phyloP scores from a whole-genome alignment of 768 basidiomycete genomes.

The Neoboletus brunneissimus region DNA sequence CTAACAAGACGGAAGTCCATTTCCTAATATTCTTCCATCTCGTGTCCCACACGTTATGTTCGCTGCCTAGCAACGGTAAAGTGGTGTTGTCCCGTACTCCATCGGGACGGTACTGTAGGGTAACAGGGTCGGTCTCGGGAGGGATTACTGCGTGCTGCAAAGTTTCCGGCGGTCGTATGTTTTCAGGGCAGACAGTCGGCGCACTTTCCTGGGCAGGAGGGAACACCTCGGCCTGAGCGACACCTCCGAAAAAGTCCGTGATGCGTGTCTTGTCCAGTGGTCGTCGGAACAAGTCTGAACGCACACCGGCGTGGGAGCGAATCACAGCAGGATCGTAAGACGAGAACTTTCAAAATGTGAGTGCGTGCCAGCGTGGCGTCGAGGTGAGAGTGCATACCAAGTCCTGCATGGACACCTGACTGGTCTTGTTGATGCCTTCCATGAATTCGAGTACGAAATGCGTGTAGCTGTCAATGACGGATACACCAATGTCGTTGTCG shows the following conservation, averaged over 20 bases:
- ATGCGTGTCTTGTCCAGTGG: slow-evolving; percentile 60
- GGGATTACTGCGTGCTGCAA: not conserved
- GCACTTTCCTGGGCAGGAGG: slow-evolving; percentile 7
- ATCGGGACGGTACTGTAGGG: not conserved
- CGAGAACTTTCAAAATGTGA: slow-evolving; percentile 59
- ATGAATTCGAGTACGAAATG: slow-evolving; percentile 89
- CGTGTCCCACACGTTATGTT: slow-evolving; percentile 11
- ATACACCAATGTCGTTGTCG: slow-evolving; percentile 91
- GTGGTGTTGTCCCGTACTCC: not conserved
- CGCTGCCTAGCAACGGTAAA: not conserved
- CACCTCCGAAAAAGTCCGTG: slow-evolving; percentile 89
- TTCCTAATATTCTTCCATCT: slow-evolving; percentile 28
- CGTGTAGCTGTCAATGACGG: slow-evolving; percentile 93
- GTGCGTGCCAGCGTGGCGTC: not conserved
- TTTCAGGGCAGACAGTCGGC: not conserved
- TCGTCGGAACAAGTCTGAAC: slow-evolving; percentile 74
- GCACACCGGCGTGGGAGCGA: slow-evolving; percentile 85
- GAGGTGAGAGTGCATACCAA: slow-evolving; percentile 52
- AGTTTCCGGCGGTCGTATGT: not conserved
- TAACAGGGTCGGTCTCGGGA: not conserved
- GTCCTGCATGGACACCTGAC: slow-evolving; percentile 73
- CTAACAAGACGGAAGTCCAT: slow-evolving; percentile 28
- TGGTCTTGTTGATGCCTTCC: slow-evolving; percentile 92
- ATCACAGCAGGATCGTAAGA: slow-evolving; percentile 73
- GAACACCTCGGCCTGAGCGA: slow-evolving; percentile 77